Conservation (phyloP, 2,329 filamentous ascomycete species). For the Sclerotinia subarctica region DNA sequence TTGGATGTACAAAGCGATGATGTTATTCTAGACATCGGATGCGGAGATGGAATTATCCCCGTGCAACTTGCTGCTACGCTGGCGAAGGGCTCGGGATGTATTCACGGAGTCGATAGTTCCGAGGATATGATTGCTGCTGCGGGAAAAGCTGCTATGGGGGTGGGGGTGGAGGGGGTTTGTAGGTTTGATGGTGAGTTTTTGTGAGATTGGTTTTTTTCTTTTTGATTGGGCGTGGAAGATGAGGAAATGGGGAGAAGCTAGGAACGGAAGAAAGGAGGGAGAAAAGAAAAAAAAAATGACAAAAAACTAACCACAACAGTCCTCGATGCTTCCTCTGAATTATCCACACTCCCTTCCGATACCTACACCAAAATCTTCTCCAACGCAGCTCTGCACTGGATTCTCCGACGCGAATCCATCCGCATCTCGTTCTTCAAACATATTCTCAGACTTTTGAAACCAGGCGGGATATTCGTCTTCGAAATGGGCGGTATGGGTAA, state of each 20-base stretch:
- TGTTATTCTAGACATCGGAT: slow-evolving; percentile 59
- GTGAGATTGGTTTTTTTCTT: not conserved
- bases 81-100: slow-evolving; percentile 45
- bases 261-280: too few relatives aligned
- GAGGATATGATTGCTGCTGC: slow-evolving; percentile 56
- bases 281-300: too few relatives aligned
- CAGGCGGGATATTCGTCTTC: slow-evolving; percentile 59
- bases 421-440: slow-evolving; percentile 52
- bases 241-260: too few relatives aligned
- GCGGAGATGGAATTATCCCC: slow-evolving; percentile 62
- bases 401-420: slow-evolving; percentile 47
- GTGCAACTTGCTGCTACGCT: slow-evolving; percentile 50
- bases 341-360: slow-evolving; percentile 31
- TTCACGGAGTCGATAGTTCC: slow-evolving; percentile 59
- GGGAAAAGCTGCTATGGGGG: slow-evolving; percentile 37
- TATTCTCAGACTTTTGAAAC: slow-evolving; percentile 50
- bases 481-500: slow-evolving; percentile 73
- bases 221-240: not conserved
- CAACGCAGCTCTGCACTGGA: slow-evolving; percentile 63
- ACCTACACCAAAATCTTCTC: slow-evolving; percentile 57
- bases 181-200: slow-evolving; percentile 31
- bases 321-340: slow-evolving; percentile 44
- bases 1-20: slow-evolving; percentile 58
- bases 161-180: slow-evolving; percentile 23
- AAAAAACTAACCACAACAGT: slow-evolving; percentile 38